Evolutionary conservation across 129 eudicot species (phyloP).

Genomic region (Centrapalus pauciflorus): DNA sequence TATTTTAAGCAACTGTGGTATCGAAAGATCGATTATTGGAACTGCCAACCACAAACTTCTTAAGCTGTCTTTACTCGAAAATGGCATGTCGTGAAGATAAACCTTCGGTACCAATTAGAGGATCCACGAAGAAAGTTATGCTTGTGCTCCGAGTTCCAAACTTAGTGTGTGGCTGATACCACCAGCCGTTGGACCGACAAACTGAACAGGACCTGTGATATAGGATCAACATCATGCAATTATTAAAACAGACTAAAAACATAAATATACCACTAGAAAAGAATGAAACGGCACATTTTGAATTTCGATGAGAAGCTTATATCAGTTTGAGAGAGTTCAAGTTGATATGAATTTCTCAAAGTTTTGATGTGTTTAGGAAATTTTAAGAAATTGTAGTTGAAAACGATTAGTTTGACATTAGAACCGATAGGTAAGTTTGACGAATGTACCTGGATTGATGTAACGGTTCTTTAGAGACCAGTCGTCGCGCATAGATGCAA

Average conservation of each 20-base stretch:
- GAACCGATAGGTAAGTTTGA: background rate
- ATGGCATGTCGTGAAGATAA: background rate
- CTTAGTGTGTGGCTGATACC: conserved; percentile 49
- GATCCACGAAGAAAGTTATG: conserved; percentile 15
- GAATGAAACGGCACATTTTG: no score
- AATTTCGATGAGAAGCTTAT: no score
- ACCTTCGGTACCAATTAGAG: background rate
- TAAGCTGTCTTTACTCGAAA: background rate
- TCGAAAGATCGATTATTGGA: conserved; percentile 5
- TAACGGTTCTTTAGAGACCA: conserved; percentile 81
- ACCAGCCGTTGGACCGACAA: conserved; percentile 55
- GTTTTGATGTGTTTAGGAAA: no score
- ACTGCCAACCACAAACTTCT: background rate
- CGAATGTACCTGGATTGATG: conserved; percentile 61
- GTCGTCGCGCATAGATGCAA: conserved; percentile 78
- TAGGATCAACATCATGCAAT: conserved; percentile 5
- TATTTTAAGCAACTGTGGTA: background rate
- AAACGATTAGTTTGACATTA: no score
- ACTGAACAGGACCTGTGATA: conserved; percentile 75
- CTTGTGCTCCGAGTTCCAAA: conserved; percentile 82
- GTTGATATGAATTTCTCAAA: no score
- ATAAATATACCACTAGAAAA: background rate
- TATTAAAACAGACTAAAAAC: no score
- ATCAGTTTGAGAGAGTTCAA: no score
- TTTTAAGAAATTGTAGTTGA: no score